Evolutionary conservation across 495 filamentous ascomycete genomes (phyloP), one percentile per base, ranked within the genome.

Genomic region (Tuber microsphaerosporum): DNA sequence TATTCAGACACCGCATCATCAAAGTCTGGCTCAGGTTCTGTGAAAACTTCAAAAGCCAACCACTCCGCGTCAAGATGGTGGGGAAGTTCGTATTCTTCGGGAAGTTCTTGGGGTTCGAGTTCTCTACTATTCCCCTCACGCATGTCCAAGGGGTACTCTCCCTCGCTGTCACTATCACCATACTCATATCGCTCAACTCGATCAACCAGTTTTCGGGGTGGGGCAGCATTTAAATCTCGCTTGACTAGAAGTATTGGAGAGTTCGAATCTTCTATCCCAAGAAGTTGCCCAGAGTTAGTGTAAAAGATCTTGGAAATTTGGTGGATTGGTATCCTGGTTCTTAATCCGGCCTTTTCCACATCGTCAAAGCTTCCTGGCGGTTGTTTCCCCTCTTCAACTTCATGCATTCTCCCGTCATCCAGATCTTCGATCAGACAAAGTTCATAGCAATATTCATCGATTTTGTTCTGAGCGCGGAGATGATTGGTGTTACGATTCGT

Each of bases 251-350:
- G 86, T 0, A 98, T 90, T 0, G 96, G 94, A 76, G 90, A 96
- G 79, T 93, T 96, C 8, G 89, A 89, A 78, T 93, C 92, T 12
- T 88, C 87, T 75, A 98, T 97, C 75, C 96, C 97, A 46, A 99
- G 88, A 26, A 99, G 94, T 82, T 92, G 92, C 39, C 96, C 94
- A 6, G 95, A 97, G 79, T 97, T 93, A 20, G 95, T 94, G 79
- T 98, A 99, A 84, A 99, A 98, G 39, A 99, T 95, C 80, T 96
- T 98, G 37, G 93, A 92, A 16, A 98, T 89, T 80, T 98, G 91
- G 82, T 96, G 91, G 45, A 99, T 90, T 0, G 96, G 95, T 9
- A 99, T 86, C 42, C 89, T 87, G 79, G 97, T 92, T 44, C 93
- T 87, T 31, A 98, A 90, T 8, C 96, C 96, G 37, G 95, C 94